Percentiles rank a stretch among this genome's conserved stretches.
phyloP scores from a whole-genome alignment of 2,329 filamentous ascomycete genomes.

The Didymella glomerata region DNA sequence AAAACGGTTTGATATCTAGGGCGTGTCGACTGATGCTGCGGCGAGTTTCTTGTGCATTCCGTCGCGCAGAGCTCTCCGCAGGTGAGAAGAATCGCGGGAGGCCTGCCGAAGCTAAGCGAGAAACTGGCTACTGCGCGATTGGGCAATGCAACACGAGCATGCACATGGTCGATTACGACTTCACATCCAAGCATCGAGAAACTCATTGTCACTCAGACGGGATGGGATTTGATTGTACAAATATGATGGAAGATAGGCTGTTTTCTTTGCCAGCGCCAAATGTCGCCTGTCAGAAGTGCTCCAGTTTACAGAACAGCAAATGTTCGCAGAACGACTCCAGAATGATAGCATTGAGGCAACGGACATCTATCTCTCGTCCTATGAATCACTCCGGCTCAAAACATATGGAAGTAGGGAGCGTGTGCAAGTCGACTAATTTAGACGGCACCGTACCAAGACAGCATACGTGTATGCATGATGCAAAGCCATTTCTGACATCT shows the following conservation, averaged over 20 bases:
- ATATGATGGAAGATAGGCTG: no score
- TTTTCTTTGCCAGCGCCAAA: not conserved
- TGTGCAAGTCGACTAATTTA: not conserved
- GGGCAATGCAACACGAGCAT: constrained; percentile 10
- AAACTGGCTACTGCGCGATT: constrained; percentile 11
- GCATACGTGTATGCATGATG: not conserved
- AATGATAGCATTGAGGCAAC: not conserved
- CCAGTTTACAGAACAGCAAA: not conserved
- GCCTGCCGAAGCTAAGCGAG: constrained; percentile 15
- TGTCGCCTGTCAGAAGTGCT: not conserved
- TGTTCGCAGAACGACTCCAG: not conserved
- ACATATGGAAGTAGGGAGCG: no score
- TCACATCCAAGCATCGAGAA: not conserved
- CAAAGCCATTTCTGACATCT: not conserved
- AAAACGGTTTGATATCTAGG: constrained; percentile 20
- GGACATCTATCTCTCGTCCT: no score
- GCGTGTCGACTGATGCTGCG: constrained; percentile 32
- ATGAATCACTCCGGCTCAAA: no score
- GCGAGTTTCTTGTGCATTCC: constrained; percentile 12
- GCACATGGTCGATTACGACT: not conserved
- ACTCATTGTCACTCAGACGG: not conserved
- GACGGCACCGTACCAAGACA: not conserved
- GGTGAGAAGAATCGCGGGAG: not conserved
- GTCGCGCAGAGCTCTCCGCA: constrained; percentile 15
- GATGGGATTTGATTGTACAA: not conserved